phyloP scores from a whole-genome alignment of 129 eudicot species.

The Rutidosis leptorrhynchoides region DNA sequence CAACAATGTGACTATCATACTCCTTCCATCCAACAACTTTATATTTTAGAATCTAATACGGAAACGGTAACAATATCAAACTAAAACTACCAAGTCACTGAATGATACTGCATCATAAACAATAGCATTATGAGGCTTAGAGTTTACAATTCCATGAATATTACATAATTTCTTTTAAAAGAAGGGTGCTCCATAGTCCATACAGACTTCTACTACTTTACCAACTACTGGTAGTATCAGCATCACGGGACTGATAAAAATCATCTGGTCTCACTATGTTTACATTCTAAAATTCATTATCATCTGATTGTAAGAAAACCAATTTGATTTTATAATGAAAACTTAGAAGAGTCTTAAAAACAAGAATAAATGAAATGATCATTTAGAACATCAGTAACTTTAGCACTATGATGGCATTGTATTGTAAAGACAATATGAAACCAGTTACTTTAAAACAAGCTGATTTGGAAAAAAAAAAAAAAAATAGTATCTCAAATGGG shows the following conservation, averaged over 20 bases:
- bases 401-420: background rate
- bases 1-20: background rate
- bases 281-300: slow-evolving; percentile 77
- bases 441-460: background rate
- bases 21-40: background rate
- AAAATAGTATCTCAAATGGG: background rate
- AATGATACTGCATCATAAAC: background rate
- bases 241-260: slow-evolving; percentile 58
- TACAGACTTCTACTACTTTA: slow-evolving; percentile 24
- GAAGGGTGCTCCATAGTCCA: background rate
- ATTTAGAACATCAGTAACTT: background rate
- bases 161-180: slow-evolving; percentile 18
- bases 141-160: slow-evolving; percentile 9
- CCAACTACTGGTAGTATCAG: slow-evolving; percentile 63
- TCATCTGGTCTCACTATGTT: slow-evolving; percentile 73
- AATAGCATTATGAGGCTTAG: slow-evolving; percentile 13
- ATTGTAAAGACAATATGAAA: background rate
- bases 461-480: too few relatives aligned
- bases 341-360: background rate
- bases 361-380: background rate
- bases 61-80: background rate
- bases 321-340: background rate
- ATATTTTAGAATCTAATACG: background rate
- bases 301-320: slow-evolving; percentile 48
- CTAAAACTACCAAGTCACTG: background rate